phyloP scores from a whole-genome alignment of 768 basidiomycete species.

The Panellus pusillus region DNA sequence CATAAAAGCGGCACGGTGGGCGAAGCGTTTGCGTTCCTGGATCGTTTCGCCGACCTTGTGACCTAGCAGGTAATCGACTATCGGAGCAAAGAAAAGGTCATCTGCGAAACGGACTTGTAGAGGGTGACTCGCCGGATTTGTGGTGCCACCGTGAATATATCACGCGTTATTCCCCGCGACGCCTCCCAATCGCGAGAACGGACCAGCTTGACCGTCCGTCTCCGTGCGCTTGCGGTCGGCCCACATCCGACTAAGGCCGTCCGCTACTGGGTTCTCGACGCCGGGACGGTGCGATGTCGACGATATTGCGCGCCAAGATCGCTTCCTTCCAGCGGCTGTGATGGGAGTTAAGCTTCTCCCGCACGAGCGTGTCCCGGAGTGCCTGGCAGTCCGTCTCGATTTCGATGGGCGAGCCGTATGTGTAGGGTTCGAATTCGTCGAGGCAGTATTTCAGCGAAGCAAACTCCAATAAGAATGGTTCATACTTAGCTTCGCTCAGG shows the following conservation, averaged over 20 bases:
- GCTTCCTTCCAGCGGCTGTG: constrained; percentile 35
- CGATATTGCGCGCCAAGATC: constrained; percentile 25
- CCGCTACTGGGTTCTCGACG: too few relatives aligned
- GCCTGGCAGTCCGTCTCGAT: too few relatives aligned
- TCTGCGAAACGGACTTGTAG: constrained; percentile 19
- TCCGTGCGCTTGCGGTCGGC: neutral
- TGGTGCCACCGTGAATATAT: too few relatives aligned
- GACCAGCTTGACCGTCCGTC: constrained; percentile 23
- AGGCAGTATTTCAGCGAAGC: constrained; percentile 26
- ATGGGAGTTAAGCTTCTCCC: too few relatives aligned
- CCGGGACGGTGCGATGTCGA: constrained; percentile 26
- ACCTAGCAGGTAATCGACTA: constrained; percentile 8
- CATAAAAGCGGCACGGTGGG: constrained; percentile 8
- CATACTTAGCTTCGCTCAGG: constrained; percentile 29
- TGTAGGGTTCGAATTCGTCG: too few relatives aligned
- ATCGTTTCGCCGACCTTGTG: constrained; percentile 13
- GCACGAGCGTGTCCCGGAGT: too few relatives aligned
- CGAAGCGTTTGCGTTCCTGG: neutral
- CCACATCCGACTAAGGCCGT: constrained; percentile 26
- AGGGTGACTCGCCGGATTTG: too few relatives aligned
- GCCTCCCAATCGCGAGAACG: constrained; percentile 29
- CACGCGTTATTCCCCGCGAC: constrained; percentile 10
- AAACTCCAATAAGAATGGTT: constrained; percentile 35
- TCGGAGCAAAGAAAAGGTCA: constrained; percentile 14
- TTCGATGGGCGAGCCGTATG: too few relatives aligned